A percentile compares a stretch with the other conserved stretches of the same genome.
Conservation (phyloP, 1,139 yeast species). For the Protomyces inouyei region DNA sequence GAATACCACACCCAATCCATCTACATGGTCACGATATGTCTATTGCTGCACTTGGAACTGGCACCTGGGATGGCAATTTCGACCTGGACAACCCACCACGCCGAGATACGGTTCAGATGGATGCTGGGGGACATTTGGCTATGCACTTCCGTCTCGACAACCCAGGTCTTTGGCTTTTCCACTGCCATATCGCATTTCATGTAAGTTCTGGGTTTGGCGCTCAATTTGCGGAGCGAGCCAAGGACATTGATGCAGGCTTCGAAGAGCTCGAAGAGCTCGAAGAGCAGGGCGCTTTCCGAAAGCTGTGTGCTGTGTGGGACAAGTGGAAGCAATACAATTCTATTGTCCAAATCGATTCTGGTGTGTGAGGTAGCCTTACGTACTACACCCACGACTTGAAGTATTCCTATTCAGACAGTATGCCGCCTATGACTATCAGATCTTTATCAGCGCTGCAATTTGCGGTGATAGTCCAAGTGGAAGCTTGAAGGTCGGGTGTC, state of each 20-base stretch:
- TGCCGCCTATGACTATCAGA: too few species aligned
- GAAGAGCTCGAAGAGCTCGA: not conserved
- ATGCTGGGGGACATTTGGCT: slow-evolving; percentile 58
- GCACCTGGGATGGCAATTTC: slow-evolving; percentile 47
- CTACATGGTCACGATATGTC: slow-evolving; percentile 51
- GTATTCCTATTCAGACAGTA: too few species aligned
- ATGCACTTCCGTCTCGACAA: slow-evolving; percentile 63
- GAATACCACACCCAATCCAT: slow-evolving; percentile 61
- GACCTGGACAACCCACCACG: slow-evolving; percentile 58
- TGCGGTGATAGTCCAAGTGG: too few species aligned
- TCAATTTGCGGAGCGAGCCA: not conserved
- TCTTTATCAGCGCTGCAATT: too few species aligned
- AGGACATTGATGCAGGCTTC: not conserved
- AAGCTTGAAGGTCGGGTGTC: too few species aligned
- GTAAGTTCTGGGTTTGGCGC: not conserved
- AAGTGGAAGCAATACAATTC: not conserved
- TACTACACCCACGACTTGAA: too few species aligned
- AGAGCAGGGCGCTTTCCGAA: not conserved
- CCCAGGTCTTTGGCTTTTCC: slow-evolving; percentile 76
- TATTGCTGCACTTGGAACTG: slow-evolving; percentile 56
- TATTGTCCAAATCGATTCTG: not conserved
- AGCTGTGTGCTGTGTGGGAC: not conserved
- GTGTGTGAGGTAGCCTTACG: not conserved
- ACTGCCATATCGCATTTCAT: not conserved
- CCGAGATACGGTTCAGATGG: slow-evolving; percentile 60